Percentiles rank a stretch among this genome's conserved stretches.
phyloP scores from a whole-genome alignment of 192 early-diverging fungal genomes.

The Kickxella alabastrina region DNA sequence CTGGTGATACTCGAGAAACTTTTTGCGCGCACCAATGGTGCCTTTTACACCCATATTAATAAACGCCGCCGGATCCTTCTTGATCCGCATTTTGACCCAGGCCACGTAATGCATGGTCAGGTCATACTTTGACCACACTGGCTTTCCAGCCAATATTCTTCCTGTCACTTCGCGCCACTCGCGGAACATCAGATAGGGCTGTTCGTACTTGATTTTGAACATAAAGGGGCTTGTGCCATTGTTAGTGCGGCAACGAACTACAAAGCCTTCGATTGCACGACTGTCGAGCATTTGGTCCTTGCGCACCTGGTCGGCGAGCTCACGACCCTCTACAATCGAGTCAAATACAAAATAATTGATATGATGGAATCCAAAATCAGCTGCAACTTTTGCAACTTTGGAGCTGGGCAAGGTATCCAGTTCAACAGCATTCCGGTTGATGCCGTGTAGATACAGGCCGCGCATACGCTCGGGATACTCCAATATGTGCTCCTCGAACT shows the following conservation, averaged over 20 bases:
- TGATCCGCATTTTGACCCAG: conserved; percentile 67
- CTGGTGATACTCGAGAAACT: conserved; percentile 66
- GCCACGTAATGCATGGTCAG: conserved; percentile 68
- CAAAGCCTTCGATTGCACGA: conserved; percentile 85
- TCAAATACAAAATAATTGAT: conserved; percentile 57
- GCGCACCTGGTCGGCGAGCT: conserved; percentile 65
- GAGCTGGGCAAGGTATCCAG: conserved; percentile 69
- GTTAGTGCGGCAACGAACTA: conserved; percentile 67
- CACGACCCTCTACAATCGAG: conserved; percentile 59
- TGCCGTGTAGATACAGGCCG: conserved; percentile 89
- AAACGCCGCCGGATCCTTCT: conserved; percentile 64
- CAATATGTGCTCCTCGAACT: conserved; percentile 93
- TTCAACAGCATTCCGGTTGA: conserved; percentile 74
- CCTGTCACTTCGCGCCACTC: conserved; percentile 97
- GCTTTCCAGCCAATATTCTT: conserved; percentile 47
- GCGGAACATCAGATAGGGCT: conserved; percentile 90
- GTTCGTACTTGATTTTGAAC: conserved; percentile 96
- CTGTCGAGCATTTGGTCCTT: conserved; percentile 62
- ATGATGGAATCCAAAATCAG: conserved; percentile 71
- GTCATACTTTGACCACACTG: conserved; percentile 50
- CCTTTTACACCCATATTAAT: conserved; percentile 64
- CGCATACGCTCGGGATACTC: conserved; percentile 72
- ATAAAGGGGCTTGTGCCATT: conserved; percentile 40
- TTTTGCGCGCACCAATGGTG: conserved; percentile 73
- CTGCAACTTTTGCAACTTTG: conserved; percentile 61